phyloP scores from a whole-genome alignment of 148 eudicot species.

The Rhododendron molle region DNA sequence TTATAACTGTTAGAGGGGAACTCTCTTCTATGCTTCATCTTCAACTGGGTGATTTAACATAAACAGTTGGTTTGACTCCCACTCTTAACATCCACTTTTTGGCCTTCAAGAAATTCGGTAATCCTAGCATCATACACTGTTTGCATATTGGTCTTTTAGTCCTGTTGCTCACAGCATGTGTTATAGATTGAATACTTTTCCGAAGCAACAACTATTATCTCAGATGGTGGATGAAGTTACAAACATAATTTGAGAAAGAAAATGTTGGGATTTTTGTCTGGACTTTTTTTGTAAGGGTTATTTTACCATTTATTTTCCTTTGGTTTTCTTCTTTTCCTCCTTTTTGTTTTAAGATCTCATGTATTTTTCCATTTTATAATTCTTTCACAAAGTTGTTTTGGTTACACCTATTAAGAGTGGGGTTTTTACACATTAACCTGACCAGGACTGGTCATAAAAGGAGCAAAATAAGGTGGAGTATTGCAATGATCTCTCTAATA shows the following conservation, averaged over 20 bases:
- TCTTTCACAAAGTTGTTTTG: background rate
- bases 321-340: background rate
- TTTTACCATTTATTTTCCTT: background rate
- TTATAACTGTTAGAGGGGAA: background rate
- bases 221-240: background rate
- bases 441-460: background rate
- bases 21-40: background rate
- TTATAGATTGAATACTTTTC: background rate
- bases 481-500: background rate
- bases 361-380: background rate
- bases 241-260: background rate
- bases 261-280: background rate
- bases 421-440: background rate
- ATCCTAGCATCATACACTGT: background rate
- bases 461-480: background rate
- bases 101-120: background rate
- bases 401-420: background rate
- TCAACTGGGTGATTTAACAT: background rate
- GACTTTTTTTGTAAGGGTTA: background rate
- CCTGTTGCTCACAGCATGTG: background rate
- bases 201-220: background rate
- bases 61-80: constrained; percentile 8
- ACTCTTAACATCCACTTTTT: background rate
- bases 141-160: background rate
- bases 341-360: background rate